These are phyloP conservation scores for Cytospora piceae DNA, from an alignment of 2,329 filamentous ascomycete genomes.

Conservation along the genomic window DNA sequence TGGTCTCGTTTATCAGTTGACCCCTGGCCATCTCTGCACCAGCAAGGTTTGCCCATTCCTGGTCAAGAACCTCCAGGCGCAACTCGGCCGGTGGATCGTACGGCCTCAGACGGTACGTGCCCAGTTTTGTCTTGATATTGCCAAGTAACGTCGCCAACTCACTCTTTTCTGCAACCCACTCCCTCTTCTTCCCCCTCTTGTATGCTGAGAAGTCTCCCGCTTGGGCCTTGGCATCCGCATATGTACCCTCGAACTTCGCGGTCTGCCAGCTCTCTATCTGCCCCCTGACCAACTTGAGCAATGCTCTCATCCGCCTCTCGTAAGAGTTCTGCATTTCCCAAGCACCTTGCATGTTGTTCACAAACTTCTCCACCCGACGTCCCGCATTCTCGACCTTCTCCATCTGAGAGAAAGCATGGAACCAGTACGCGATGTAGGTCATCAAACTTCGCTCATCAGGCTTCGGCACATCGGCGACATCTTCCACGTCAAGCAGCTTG, in stretches of 20 bases:
- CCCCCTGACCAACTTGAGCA: slow-evolving; percentile 73
- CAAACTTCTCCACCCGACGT: slow-evolving; percentile 94
- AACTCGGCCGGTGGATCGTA: slow-evolving; percentile 89
- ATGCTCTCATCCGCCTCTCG: slow-evolving; percentile 84
- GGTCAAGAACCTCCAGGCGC: slow-evolving; percentile 79
- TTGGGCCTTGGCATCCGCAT: slow-evolving; percentile 88
- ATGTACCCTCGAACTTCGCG: slow-evolving; percentile 86
- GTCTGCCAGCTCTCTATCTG: slow-evolving; percentile 79
- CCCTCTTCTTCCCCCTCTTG: slow-evolving; percentile 86
- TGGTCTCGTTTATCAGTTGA: slow-evolving; percentile 96
- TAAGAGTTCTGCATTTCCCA: slow-evolving; percentile 99
- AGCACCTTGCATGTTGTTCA: slow-evolving; percentile 97
- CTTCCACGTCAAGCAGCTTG: slow-evolving; percentile 92
- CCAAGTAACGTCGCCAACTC: slow-evolving; percentile 90
- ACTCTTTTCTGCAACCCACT: slow-evolving; percentile 97
- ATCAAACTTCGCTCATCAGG: slow-evolving; percentile 96
- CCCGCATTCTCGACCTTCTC: slow-evolving; percentile 98
- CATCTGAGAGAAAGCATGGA: slow-evolving; percentile 99
- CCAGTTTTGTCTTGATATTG: slow-evolving; percentile 98
- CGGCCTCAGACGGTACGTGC: slow-evolving; percentile 86
- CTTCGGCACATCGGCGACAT: slow-evolving; percentile 94
- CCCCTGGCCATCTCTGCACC: slow-evolving; percentile 85
- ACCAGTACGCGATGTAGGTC: slow-evolving; percentile 99
- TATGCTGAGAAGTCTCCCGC: slow-evolving; percentile 81
- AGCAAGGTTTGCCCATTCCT: slow-evolving; percentile 79